Evolutionary conservation across 2,329 filamentous ascomycete genomes (phyloP).

Genomic region (Colletotrichum siamense): DNA sequence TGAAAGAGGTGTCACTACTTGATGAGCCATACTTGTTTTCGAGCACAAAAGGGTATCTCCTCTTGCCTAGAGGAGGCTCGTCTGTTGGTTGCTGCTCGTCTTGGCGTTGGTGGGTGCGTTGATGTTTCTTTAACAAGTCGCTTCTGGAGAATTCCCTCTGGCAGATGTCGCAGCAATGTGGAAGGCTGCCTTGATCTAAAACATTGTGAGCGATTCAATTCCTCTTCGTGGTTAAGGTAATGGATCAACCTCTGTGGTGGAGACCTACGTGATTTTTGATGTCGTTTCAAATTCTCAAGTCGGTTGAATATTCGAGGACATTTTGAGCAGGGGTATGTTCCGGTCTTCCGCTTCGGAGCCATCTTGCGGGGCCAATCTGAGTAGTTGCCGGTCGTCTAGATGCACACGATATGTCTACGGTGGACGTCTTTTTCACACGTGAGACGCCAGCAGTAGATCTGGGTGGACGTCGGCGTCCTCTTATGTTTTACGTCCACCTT

Average conservation of each 20-base stretch:
- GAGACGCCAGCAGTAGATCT: not conserved
- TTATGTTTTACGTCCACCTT: not conserved
- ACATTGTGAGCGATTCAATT: not conserved
- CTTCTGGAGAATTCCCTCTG: not conserved
- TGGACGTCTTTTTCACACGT: not conserved
- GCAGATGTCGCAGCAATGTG: not conserved
- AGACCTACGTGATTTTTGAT: slow-evolving; percentile 8
- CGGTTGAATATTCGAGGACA: slow-evolving; percentile 1
- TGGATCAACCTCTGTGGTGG: not conserved
- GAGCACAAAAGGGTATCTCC: not conserved
- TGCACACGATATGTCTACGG: not conserved
- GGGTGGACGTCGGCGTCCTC: not conserved
- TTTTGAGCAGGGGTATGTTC: not conserved
- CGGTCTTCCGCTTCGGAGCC: not conserved
- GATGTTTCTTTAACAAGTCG: slow-evolving; percentile 6
- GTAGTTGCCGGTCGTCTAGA: not conserved
- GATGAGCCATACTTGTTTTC: not conserved
- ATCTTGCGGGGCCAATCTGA: not conserved
- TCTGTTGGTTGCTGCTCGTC: not conserved
- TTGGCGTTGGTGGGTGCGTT: not conserved
- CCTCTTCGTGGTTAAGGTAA: no score
- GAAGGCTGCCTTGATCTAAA: not conserved
- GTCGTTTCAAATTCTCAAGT: slow-evolving; percentile 1
- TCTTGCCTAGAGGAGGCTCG: not conserved
- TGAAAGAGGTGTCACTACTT: not conserved